phyloP scores from a whole-genome alignment of 2,329 filamentous ascomycete species.

The Dothistroma pini region DNA sequence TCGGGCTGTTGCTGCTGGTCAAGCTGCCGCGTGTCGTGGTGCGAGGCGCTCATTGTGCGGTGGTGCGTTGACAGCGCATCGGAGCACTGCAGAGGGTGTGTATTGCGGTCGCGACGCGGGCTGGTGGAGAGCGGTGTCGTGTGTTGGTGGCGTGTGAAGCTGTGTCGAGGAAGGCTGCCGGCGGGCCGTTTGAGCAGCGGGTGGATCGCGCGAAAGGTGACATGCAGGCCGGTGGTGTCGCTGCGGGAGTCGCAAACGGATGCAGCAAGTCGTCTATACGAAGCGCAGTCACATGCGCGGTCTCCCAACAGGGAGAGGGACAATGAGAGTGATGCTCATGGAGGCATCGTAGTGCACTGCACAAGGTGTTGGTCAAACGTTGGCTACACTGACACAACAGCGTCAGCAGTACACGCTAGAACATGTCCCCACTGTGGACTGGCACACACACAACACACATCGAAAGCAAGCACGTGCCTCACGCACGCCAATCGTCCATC shows the following conservation, averaged over 20 bases:
- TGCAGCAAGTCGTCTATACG: background rate
- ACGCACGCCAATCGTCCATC: too few relatives aligned
- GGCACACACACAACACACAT: too few relatives aligned
- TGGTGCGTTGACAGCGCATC: conserved; percentile 2
- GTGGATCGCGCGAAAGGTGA: too few relatives aligned
- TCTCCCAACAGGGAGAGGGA: too few relatives aligned
- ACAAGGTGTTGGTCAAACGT: too few relatives aligned
- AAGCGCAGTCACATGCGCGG: background rate
- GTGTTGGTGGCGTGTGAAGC: background rate
- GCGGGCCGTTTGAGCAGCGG: background rate
- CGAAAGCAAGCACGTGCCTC: too few relatives aligned
- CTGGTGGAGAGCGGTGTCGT: background rate
- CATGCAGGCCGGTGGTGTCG: too few relatives aligned
- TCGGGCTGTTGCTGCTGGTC: conserved; percentile 50
- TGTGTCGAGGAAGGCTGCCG: background rate
- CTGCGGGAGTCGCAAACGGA: background rate
- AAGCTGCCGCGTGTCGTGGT: background rate
- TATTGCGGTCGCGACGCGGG: background rate
- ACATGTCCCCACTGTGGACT: too few relatives aligned
- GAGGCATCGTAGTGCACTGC: too few relatives aligned
- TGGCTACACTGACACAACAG: too few relatives aligned
- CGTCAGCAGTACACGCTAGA: too few relatives aligned
- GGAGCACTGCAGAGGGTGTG: background rate
- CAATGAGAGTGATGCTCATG: too few relatives aligned
- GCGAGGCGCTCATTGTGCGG: background rate